Evolutionary conservation across 306 rosid species (phyloP), one percentile per base, ranked within the genome.

Genomic region (Dryas alaskensis): DNA sequence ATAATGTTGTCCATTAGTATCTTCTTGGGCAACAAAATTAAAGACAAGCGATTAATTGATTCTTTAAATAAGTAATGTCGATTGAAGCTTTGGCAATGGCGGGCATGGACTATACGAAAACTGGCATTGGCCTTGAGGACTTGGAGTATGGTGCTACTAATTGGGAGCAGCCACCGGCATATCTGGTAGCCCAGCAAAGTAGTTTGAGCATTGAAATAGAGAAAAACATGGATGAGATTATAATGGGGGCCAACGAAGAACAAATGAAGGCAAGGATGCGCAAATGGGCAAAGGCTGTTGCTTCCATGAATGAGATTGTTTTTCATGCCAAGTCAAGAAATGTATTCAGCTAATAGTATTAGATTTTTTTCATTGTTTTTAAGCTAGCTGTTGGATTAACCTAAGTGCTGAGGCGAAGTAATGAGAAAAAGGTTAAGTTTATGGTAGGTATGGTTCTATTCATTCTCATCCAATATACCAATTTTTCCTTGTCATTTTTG

Each of bases 81-180:
- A 9, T 61, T 45, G 82, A 84, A 82, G 85, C 87, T 67, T 64
- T 74, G 14, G 90, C 86, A 77, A 86, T 89, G 90, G 87, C 86
- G 6, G 84, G 90, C 25, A 73, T 73, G 6, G 82, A 87, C 50
- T 73, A 64, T 65, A 64, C 7, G 70, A 70, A 79, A 11, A 63
- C 62, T 40, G 46, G 73, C 22, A 25, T 81, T 16, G 70, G 67
- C 53, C 10, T 69, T 40, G 47, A 82, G 55, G 73, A 50, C 54
- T 78, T 80, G 80, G 80, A 80, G 37, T 17, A 39, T 9, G 37
- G 73, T 42, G 42, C 37, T 31, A 31, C 37, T 31, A 22, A 9
- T 14, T 52, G 11, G 40, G 13, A 69, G 42, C 49, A 69, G 63
- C 63, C 63, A 37, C 73, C 73, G 6, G 31, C 78, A 54, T 39